Evolutionary conservation across 2,329 filamentous ascomycete genomes (phyloP), one percentile per base, ranked within the genome.

Genomic region (Arthrinium puccinioides): DNA sequence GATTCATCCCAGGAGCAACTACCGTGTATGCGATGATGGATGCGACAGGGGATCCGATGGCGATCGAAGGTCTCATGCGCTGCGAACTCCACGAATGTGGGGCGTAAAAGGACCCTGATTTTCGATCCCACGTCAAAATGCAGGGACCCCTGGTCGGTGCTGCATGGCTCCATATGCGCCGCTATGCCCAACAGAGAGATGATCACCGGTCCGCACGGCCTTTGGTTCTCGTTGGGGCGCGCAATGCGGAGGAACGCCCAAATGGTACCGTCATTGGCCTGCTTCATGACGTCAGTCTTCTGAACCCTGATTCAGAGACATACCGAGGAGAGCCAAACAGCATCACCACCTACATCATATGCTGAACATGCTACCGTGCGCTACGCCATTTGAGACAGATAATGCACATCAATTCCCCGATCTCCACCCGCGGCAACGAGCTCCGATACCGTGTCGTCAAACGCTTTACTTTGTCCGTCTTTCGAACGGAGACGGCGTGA

Each of bases 301-400:
- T n/a, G n/a, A n/a, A n/a, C n/a, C 38, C 27, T 32, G 36, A 25
- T 31, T 36, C 40, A n/a, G n/a, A n/a, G n/a, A n/a, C n/a, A n/a
- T n/a, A n/a, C n/a, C n/a, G n/a, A n/a, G n/a, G n/a, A n/a, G n/a
- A n/a, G 32, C 33, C 20, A 31, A 15, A 42, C 40, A 21, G 45
- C 47, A 50, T 49, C 48, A 51, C 47, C 45, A 48, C 45, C 45
- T 49, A 51, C 48, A 51, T 51, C 48, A 51, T 49, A 41, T 38
- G 28, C 41, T 31, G 41, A n/a, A n/a, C n/a, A n/a, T n/a, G n/a
- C n/a, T n/a, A n/a, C n/a, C n/a, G n/a, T n/a, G n/a, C n/a, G n/a
- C n/a, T n/a, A n/a, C n/a, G n/a, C n/a, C n/a, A n/a, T n/a, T n/a
- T n/a, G n/a, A n/a, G n/a, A n/a, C n/a, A n/a, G n/a, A n/a, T n/a